Percentiles rank a stretch among this genome's conserved stretches.
phyloP scores from a whole-genome alignment of 352 stramenopile species.

The Phytophthora fragariae region DNA sequence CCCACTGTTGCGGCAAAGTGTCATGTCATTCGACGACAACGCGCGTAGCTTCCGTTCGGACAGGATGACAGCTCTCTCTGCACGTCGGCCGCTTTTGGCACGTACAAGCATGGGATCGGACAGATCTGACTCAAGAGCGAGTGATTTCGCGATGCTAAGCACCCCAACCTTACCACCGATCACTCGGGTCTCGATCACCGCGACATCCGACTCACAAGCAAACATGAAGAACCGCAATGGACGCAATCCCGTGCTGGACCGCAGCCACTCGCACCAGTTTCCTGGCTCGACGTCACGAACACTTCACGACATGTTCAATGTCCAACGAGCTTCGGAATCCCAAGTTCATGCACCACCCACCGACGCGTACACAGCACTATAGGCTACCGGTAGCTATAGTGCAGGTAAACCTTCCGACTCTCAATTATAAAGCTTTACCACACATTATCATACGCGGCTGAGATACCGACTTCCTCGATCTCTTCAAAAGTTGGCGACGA shows the following conservation, averaged over 20 bases:
- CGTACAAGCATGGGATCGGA: constrained; percentile 31
- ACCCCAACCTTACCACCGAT: constrained; percentile 15
- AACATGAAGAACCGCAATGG: constrained; percentile 15
- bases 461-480: too few species aligned
- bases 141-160: constrained; percentile 36
- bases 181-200: constrained; percentile 8
- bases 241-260: constrained; percentile 22
- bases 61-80: not conserved
- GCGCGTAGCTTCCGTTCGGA: constrained; percentile 13
- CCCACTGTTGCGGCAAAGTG: constrained; percentile 30
- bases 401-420: not conserved
- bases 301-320: constrained; percentile 44
- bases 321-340: constrained; percentile 19
- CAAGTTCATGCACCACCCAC: constrained; percentile 17
- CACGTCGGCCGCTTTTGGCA: constrained; percentile 29
- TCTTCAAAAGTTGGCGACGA: too few species aligned
- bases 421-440: constrained; percentile 9
- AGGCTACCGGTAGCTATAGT: not conserved
- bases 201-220: constrained; percentile 10
- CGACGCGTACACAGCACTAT: constrained; percentile 36
- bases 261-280: constrained; percentile 34
- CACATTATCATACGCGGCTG: not conserved
- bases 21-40: constrained; percentile 12
- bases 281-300: constrained; percentile 33
- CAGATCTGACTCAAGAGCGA: constrained; percentile 23